Percentiles rank a stretch among this genome's conserved stretches.
phyloP scores from a whole-genome alignment of 208 protist species.

The Crithidia brevicula region DNA sequence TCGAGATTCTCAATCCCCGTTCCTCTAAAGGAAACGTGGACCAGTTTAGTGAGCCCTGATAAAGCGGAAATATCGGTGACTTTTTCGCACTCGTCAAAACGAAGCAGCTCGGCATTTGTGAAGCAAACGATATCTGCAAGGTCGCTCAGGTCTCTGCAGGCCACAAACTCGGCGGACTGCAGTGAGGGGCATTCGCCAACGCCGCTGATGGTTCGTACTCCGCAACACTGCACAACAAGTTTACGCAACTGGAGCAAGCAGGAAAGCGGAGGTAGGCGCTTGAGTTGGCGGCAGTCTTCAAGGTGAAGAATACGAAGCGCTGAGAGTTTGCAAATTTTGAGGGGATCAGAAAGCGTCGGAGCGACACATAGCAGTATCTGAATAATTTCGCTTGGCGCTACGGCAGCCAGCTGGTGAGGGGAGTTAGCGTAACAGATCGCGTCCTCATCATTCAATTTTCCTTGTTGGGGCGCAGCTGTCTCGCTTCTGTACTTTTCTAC shows the following conservation, averaged over 20 bases:
- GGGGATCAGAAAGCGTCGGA: constrained; percentile 5
- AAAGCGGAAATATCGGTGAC: not conserved
- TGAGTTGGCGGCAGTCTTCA: constrained; percentile 9
- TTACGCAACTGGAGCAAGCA: not conserved
- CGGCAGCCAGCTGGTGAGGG: not conserved
- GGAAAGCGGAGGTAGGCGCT: not conserved
- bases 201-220: not conserved
- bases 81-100: not conserved
- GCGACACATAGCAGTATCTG: constrained; percentile 1
- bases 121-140: not conserved
- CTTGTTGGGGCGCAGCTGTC: not conserved
- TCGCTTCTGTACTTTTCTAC: constrained; percentile 1
- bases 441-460: not conserved
- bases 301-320: constrained; percentile 5
- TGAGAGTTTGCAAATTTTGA: not conserved
- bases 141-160: constrained; percentile 7
- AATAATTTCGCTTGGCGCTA: not conserved
- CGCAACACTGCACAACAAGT: not conserved
- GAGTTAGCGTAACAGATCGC: not conserved
- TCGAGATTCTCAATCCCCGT: not conserved
- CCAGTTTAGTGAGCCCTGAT: not conserved
- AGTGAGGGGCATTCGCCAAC: constrained; percentile 3
- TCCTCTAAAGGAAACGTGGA: not conserved
- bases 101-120: not conserved
- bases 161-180: not conserved